Conservation (phyloP, 345 rosid species). For the Pistacia integerrima region DNA sequence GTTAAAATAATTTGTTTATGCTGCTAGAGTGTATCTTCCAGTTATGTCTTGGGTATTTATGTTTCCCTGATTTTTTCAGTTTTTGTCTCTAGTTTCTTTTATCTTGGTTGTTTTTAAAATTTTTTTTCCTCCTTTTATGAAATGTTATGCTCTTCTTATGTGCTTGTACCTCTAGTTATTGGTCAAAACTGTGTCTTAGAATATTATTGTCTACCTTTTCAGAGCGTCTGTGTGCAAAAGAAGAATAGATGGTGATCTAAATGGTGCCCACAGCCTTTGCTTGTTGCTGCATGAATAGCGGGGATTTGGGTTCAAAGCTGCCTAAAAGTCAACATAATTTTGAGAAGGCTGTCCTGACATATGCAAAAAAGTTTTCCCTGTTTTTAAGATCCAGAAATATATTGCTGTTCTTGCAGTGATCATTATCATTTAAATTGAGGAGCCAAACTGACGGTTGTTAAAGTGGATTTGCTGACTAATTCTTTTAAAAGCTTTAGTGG, state of each 20-base stretch:
- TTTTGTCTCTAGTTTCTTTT: neutral
- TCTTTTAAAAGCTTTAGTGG: conserved; percentile 3
- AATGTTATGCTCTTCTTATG: neutral
- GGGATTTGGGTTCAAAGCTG: conserved; percentile 12
- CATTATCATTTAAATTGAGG: neutral
- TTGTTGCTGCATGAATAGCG: conserved; percentile 1
- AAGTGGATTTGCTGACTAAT: conserved; percentile 1
- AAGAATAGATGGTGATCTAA: conserved; percentile 33
- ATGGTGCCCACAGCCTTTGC: neutral
- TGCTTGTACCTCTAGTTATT: neutral
- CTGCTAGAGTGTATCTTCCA: neutral
- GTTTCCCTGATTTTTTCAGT: neutral
- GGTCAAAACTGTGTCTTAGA: conserved; percentile 13
- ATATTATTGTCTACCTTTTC: conserved; percentile 23
- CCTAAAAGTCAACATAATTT: conserved; percentile 5
- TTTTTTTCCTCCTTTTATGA: neutral
- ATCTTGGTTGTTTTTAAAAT: neutral
- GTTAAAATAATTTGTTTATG: neutral
- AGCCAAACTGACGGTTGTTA: neutral
- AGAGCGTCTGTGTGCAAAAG: conserved; percentile 85
- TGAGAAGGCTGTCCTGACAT: neutral
- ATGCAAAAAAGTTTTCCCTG: neutral
- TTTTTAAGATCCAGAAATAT: conserved; percentile 6
- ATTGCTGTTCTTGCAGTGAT: conserved; percentile 3
- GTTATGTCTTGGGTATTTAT: neutral